These are phyloP conservation scores for Hyaloscypha hepaticicola DNA, from an alignment of 495 filamentous ascomycete species.

Conservation along the genomic window DNA sequence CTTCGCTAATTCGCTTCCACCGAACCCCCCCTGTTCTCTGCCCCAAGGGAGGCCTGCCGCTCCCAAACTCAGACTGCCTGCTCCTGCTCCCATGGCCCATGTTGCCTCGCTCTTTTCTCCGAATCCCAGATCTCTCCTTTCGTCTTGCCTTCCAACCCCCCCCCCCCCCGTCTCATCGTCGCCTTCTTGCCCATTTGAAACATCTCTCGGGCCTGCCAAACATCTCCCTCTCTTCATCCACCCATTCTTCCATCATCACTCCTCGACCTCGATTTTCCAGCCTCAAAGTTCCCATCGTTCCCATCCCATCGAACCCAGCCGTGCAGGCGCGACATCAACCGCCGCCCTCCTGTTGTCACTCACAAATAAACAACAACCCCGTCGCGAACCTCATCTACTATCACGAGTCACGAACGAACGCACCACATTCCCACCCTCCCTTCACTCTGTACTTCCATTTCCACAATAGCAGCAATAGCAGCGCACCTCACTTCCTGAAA, in stretches of 20 bases:
- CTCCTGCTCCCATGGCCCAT: no score
- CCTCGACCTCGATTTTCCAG: background rate
- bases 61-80: background rate
- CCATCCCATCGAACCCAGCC: background rate
- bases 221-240: conserved; percentile 2
- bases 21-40: no score
- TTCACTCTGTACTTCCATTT: background rate
- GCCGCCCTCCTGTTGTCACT: background rate
- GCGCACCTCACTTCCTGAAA: no score
- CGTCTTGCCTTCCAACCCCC: background rate
- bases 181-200: conserved; percentile 15
- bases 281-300: background rate
- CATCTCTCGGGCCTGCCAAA: conserved; percentile 3
- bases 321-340: background rate
- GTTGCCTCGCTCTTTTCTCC: background rate
- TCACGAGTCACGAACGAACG: background rate
- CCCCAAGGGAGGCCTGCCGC: background rate
- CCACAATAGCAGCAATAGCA: background rate
- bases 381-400: background rate
- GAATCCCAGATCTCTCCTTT: background rate
- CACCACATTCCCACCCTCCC: background rate
- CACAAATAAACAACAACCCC: background rate
- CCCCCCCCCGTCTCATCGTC: background rate
- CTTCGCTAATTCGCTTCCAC: background rate
- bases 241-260: conserved; percentile 1